phyloP scores from a whole-genome alignment of 352 stramenopile genomes.

The Globisporangium iwayamae region DNA sequence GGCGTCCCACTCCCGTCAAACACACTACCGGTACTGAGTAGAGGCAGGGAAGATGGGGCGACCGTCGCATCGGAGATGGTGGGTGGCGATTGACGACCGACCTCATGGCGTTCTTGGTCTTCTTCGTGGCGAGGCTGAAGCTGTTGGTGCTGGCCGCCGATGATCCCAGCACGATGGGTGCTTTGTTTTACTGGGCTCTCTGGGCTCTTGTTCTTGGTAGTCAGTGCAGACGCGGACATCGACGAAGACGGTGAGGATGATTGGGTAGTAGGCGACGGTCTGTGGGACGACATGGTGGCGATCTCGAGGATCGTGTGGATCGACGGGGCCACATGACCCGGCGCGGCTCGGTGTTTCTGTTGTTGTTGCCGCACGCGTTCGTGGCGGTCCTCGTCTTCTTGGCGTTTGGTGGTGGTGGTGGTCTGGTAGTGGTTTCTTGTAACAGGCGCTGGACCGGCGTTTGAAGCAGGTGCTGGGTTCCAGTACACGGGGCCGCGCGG shows the following conservation, averaged over 20 bases:
- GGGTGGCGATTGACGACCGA: constrained; percentile 1
- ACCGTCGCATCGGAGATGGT: neutral
- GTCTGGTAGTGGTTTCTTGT: neutral
- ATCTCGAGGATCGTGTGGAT: constrained; percentile 13
- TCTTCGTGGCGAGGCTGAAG: neutral
- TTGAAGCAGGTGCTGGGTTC: constrained; percentile 1
- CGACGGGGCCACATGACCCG: neutral
- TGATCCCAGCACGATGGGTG: neutral
- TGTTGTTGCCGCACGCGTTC: neutral
- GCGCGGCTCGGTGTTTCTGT: neutral
- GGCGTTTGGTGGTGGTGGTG: neutral
- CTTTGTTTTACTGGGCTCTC: neutral
- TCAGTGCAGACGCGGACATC: neutral
- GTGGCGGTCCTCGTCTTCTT: neutral
- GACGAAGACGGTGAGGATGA: neutral
- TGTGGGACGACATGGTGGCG: constrained; percentile 4
- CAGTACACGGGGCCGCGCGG: constrained; percentile 4
- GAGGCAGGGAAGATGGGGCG: neutral
- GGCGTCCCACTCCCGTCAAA: constrained; percentile 14
- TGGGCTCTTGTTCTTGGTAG: neutral
- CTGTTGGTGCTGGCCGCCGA: neutral
- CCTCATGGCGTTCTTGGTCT: neutral
- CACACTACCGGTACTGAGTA: neutral
- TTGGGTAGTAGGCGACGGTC: neutral
- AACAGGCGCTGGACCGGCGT: neutral